Conservation (phyloP, 345 rosid genomes). For the Citrus cavaleriei region DNA sequence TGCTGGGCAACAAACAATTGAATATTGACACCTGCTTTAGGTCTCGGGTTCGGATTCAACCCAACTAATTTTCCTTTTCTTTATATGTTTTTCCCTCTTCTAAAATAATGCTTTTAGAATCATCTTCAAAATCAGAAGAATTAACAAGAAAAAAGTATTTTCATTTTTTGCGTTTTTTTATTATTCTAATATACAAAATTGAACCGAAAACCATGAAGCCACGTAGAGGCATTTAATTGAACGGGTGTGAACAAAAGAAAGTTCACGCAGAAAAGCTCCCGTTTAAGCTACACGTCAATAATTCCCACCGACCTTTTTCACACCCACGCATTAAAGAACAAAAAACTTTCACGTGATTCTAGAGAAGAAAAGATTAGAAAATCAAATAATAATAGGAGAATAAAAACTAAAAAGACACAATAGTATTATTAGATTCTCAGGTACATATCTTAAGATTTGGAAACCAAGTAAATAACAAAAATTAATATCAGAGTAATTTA, state of each 20-base stretch:
- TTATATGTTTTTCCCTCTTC: background rate
- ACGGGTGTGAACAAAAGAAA: background rate
- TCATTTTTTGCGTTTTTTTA: too few species aligned
- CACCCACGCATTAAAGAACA: background rate
- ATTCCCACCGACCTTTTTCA: background rate
- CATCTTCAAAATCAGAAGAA: background rate
- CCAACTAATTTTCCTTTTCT: background rate
- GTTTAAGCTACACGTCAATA: background rate
- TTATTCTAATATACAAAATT: too few species aligned
- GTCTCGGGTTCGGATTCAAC: background rate
- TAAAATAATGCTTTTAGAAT: background rate
- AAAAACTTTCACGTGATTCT: background rate
- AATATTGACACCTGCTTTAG: too few species aligned
- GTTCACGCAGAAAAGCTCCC: background rate
- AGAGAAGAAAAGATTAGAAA: background rate
- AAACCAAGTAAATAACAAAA: too few species aligned
- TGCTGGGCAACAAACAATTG: background rate
- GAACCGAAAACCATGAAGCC: background rate
- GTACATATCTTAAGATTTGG: too few species aligned
- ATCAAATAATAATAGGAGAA: too few species aligned
- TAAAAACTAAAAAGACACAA: too few species aligned
- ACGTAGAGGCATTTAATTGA: background rate
- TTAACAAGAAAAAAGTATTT: too few species aligned
- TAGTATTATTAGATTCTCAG: too few species aligned
- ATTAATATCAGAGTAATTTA: too few species aligned